Conservation (phyloP, 176 grass and related monocot genomes). For the Secale cereale region DNA sequence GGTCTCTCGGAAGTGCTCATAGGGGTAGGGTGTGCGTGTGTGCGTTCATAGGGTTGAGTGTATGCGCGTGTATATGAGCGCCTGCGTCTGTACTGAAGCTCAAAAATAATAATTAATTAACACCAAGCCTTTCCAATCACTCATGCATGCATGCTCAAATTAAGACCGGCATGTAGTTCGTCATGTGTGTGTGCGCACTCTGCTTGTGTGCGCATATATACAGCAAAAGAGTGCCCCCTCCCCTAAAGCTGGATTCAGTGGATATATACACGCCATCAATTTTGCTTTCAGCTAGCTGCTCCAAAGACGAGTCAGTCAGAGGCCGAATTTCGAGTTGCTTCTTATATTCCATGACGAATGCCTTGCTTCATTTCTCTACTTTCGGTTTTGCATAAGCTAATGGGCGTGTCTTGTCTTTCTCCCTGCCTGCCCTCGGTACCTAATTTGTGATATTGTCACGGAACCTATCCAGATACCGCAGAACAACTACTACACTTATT, state of each 20-base stretch:
- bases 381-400: background rate
- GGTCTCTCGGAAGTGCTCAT: too few species aligned
- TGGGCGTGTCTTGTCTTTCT: slow-evolving; percentile 8
- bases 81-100: too few species aligned
- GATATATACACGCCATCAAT: slow-evolving; percentile 32
- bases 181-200: slow-evolving; percentile 12
- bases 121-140: background rate
- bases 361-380: background rate
- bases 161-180: background rate
- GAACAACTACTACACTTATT: background rate
- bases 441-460: slow-evolving; percentile 48
- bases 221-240: background rate
- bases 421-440: slow-evolving; percentile 15
- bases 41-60: too few species aligned
- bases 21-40: too few species aligned
- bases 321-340: background rate
- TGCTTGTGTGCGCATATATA: slow-evolving; percentile 49
- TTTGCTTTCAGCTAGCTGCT: slow-evolving; percentile 41
- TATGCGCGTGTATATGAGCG: too few species aligned
- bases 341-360: slow-evolving; percentile 9
- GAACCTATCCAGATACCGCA: slow-evolving; percentile 35
- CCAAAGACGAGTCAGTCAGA: slow-evolving; percentile 31
- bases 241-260: slow-evolving; percentile 34
- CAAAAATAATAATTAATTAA: slow-evolving; percentile 14
- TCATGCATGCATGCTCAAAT: slow-evolving; percentile 3